A percentile compares a stretch with the other conserved stretches of the same genome.
Evolutionary conservation across 2,329 filamentous ascomycete genomes (phyloP).

Genomic region (Cryphonectria carpinicola): DNA sequence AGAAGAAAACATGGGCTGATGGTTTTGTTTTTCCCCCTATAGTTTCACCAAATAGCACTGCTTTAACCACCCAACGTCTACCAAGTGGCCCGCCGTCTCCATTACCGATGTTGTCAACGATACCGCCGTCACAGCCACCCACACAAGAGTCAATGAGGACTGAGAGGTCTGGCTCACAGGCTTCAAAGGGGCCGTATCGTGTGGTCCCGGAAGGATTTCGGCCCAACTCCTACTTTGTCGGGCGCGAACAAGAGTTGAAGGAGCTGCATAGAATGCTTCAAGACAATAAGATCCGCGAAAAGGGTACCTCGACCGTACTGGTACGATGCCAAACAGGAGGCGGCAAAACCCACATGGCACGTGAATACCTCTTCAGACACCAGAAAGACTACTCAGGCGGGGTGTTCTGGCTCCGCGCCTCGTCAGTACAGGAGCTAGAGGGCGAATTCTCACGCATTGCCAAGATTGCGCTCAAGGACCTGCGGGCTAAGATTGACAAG

Average conservation of each 20-base stretch:
- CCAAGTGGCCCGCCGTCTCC: slow-evolving; percentile 27
- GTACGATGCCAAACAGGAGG: slow-evolving; percentile 67
- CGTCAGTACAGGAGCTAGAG: slow-evolving; percentile 60
- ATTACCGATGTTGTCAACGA: slow-evolving; percentile 26
- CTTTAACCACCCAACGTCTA: slow-evolving; percentile 16
- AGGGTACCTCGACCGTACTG: slow-evolving; percentile 66
- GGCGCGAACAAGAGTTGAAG: slow-evolving; percentile 60
- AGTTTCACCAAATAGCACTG: slow-evolving; percentile 27
- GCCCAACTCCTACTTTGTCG: slow-evolving; percentile 65
- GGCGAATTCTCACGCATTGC: slow-evolving; percentile 70
- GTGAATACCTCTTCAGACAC: slow-evolving; percentile 68
- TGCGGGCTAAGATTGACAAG: slow-evolving; percentile 44
- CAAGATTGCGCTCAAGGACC: slow-evolving; percentile 54
- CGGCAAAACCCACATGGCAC: slow-evolving; percentile 70
- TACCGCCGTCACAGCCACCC: slow-evolving; percentile 2
- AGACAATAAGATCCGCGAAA: slow-evolving; percentile 56
- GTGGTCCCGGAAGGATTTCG: slow-evolving; percentile 61
- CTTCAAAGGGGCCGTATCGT: slow-evolving; percentile 37
- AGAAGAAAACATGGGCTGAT: slow-evolving; percentile 33
- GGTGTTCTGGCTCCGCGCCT: slow-evolving; percentile 71
- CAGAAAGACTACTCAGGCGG: slow-evolving; percentile 65
- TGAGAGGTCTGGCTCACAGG: slow-evolving; percentile 14
- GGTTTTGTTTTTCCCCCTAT: slow-evolving; percentile 20
- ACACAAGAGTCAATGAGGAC: slow-evolving; percentile 5
- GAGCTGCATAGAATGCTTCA: slow-evolving; percentile 63